Conservation (phyloP, 2,329 filamentous ascomycete genomes). For the Blastomyces gilchristii region DNA sequence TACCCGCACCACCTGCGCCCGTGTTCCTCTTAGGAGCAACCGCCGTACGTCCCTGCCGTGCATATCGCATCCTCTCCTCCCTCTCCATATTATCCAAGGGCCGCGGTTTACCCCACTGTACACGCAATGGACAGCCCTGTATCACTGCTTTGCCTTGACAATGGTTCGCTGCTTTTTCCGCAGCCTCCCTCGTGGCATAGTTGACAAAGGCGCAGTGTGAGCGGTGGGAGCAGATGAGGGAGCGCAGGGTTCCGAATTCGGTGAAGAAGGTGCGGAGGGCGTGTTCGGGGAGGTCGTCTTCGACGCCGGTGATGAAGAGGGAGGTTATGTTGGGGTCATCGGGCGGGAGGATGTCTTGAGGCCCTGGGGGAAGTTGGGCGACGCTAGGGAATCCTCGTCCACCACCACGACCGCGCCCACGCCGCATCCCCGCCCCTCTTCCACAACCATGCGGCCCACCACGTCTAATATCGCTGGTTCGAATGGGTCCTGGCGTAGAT, state of each 20-base stretch:
- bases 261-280: conserved; percentile 86
- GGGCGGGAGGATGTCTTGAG: conserved; percentile 78
- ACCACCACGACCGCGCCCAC: conserved; percentile 38
- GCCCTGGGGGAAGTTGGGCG: conserved; percentile 65
- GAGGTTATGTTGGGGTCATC: conserved; percentile 79
- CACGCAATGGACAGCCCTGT: conserved; percentile 76
- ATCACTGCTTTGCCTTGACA: conserved; percentile 85
- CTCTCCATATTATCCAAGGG: conserved; percentile 84
- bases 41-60: conserved; percentile 61
- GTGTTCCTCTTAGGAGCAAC: conserved; percentile 38
- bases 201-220: conserved; percentile 97
- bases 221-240: conserved; percentile 89
- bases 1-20: conserved; percentile 6
- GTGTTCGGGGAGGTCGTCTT: conserved; percentile 90
- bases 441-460: conserved; percentile 26
- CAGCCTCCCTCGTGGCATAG: conserved; percentile 71
- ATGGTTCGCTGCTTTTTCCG: conserved; percentile 73
- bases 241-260: conserved; percentile 78
- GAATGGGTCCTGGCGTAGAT: conserved; percentile 64
- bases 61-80: conserved; percentile 70
- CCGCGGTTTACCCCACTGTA: conserved; percentile 89
- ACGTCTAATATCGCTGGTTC: conserved; percentile 53
- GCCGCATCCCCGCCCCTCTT: conserved; percentile 36
- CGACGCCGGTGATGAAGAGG: conserved; percentile 86
- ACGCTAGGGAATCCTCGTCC: conserved; percentile 56